A percentile compares a stretch with the other conserved stretches of the same genome.
These are phyloP conservation scores for Hyaloperonospora arabidopsidis DNA, from an alignment of 352 stramenopile genomes.

Conservation along the genomic window DNA sequence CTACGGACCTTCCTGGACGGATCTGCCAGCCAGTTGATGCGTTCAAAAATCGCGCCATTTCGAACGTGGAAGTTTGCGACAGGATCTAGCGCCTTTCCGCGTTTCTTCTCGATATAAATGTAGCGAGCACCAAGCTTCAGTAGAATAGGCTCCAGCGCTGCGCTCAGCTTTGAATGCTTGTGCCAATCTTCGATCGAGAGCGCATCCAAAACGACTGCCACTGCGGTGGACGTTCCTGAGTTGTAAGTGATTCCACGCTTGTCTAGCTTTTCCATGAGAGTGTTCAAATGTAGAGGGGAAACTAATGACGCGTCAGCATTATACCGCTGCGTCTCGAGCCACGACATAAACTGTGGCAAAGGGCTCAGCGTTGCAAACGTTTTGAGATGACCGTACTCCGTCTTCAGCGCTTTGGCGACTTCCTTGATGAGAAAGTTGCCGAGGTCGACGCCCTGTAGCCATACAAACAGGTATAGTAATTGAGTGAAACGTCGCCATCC, in stretches of 20 bases:
- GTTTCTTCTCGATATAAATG: constrained; percentile 78
- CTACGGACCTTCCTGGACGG: constrained; percentile 56
- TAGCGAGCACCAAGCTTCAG: constrained; percentile 58
- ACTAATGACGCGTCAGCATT: constrained; percentile 31
- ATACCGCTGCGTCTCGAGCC: constrained; percentile 81
- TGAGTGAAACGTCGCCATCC: background rate
- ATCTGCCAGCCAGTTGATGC: constrained; percentile 79
- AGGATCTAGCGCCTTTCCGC: constrained; percentile 69
- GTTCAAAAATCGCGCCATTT: constrained; percentile 80
- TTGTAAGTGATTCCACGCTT: constrained; percentile 7
- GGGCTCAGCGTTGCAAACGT: constrained; percentile 93
- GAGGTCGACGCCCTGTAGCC: constrained; percentile 84
- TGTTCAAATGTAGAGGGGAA: constrained; percentile 24
- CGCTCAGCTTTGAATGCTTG: constrained; percentile 29
- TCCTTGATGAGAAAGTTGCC: constrained; percentile 95
- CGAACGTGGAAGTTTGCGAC: constrained; percentile 83
- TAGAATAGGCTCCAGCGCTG: constrained; percentile 53
- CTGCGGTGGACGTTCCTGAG: constrained; percentile 12
- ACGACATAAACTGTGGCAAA: constrained; percentile 89
- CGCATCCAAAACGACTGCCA: constrained; percentile 31
- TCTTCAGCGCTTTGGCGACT: constrained; percentile 78
- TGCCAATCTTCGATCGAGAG: constrained; percentile 49
- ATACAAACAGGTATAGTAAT: constrained; percentile 2
- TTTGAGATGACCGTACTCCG: constrained; percentile 56
- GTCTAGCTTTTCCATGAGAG: constrained; percentile 25